A percentile compares a stretch with the other conserved stretches of the same genome.
phyloP scores from a whole-genome alignment of 2,329 filamentous ascomycete genomes.

The Boeremia exigua region DNA sequence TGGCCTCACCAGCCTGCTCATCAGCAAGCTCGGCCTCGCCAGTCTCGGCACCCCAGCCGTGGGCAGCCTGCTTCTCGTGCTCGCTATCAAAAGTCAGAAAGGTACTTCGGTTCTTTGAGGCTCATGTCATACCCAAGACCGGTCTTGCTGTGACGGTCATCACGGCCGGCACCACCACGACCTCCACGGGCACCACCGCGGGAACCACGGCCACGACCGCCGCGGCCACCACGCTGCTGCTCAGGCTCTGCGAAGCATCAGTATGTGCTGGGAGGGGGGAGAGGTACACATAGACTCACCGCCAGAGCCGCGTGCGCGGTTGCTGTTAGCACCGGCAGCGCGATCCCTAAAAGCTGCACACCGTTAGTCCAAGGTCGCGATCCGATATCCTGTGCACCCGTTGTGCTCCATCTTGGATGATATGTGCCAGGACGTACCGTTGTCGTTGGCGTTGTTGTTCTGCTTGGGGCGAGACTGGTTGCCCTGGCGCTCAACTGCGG shows the following conservation, averaged over 20 bases:
- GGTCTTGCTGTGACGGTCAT: constrained; percentile 68
- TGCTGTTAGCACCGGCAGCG: constrained; percentile 78
- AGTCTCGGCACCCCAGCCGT: constrained; percentile 86
- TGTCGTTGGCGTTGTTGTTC: constrained; percentile 78
- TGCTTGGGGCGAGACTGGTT: constrained; percentile 37
- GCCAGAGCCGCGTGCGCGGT: constrained; percentile 70
- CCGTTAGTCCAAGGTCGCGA: constrained; percentile 24
- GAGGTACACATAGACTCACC: constrained; percentile 30
- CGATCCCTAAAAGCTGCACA: constrained; percentile 84
- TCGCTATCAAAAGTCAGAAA: constrained; percentile 59
- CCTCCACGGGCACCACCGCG: constrained; percentile 57
- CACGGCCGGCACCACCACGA: constrained; percentile 44
- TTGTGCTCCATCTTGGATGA: not conserved
- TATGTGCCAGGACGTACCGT: constrained; percentile 71
- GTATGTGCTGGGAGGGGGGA: constrained; percentile 4
- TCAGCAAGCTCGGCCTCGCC: constrained; percentile 87
- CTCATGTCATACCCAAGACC: constrained; percentile 61
- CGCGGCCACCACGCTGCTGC: constrained; percentile 35
- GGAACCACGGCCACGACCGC: constrained; percentile 56
- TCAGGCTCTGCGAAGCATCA: constrained; percentile 28
- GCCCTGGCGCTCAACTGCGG: constrained; percentile 43
- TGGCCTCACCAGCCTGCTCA: constrained; percentile 88
- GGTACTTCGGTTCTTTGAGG: not conserved
- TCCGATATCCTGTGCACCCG: not conserved
- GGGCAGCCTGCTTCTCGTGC: constrained; percentile 84